Base-by-base conservation (phyloP, 2,329 filamentous ascomycete species). In the Waltergamsia citrina region DNA sequence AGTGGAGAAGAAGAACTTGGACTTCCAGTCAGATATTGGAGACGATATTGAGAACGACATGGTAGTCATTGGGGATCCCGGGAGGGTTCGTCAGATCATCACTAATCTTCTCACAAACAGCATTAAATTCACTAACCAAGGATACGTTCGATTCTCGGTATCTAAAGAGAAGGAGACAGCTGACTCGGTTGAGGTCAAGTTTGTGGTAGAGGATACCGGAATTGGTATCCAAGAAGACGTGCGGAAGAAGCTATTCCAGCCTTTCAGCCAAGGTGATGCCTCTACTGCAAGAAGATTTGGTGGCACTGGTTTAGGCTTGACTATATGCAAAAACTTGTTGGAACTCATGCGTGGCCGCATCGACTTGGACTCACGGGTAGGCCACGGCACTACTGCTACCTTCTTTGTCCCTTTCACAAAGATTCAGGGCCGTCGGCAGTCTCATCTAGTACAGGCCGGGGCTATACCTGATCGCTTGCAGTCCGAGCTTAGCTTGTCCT, bases 51-150 rank as follows among this genome's bases (percentile, higher is more conserved):
- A 73, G 32, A 67, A 68, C 21, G 76, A 85, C 44, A 62, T 92
- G 36, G 79, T 87, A 30, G 85, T 94, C 4, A 78, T 94, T 47
- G 87, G 88, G 11, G 87, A 94, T 47, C 85, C 86, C 7, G 85
- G 86, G 9, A 73, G 86, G 23, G 66, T 94, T 21, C 75, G 87
- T 31, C 87, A 94, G 48, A 88, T 94, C 39, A 71, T 90, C 25
- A 85, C 80, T 3, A 90, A 88, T 47, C 61, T 90, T 2, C 61
- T 88, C 15, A 86, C 81, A 3, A 85, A 85, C 51, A 79, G 74
- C 41, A 81, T 85, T 57, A 85, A 85, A 44, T 85, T 85, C 47
- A 85, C 80, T 0, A 74, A 70, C 12, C 69, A 78, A 37, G 81
- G 81, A 2, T 70, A 69, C 36, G 80, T 86, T 17, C 76, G 69